Evolutionary conservation across 140 eudicot genomes (phyloP).

Genomic region (Ambrosia hybrid): DNA sequence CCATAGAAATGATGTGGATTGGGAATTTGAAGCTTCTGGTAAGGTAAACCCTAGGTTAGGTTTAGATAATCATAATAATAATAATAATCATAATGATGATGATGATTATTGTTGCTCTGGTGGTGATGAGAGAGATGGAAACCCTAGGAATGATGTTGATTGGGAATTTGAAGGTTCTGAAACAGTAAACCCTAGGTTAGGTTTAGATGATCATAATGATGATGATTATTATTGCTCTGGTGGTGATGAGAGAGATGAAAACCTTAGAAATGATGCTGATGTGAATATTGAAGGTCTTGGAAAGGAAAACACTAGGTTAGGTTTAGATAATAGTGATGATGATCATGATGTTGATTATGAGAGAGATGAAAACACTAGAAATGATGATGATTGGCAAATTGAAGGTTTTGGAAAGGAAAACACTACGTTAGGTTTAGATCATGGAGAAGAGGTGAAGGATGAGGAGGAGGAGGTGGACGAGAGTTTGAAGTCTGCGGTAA

Average conservation of each 20-base stretch:
- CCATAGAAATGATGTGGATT: too few relatives aligned
- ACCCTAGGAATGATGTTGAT: too few relatives aligned
- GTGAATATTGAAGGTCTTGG: constrained; percentile 7
- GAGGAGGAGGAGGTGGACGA: constrained; percentile 16
- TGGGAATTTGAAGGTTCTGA: too few relatives aligned
- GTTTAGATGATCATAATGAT: not conserved
- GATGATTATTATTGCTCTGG: too few relatives aligned
- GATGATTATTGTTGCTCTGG: not conserved
- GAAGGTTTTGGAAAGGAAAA: constrained; percentile 21
- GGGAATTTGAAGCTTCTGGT: too few relatives aligned
- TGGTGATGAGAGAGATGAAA: constrained; percentile 22
- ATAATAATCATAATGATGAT: too few relatives aligned
- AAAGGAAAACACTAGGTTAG: constrained; percentile 24
- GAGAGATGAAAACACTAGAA: constrained; percentile 21
- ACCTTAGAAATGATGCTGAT: constrained; percentile 9
- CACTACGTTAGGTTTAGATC: constrained; percentile 23
- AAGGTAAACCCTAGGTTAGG: too few relatives aligned
- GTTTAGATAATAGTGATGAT: constrained; percentile 4
- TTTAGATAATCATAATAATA: not conserved
- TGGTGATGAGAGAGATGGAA: too few relatives aligned
- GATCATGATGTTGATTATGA: not conserved
- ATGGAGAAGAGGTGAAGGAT: constrained; percentile 8
- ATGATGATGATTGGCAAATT: constrained; percentile 1
- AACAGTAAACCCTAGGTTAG: too few relatives aligned
- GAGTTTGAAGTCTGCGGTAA: constrained; percentile 13